Conservation (phyloP, 2,329 filamentous ascomycete species). For the Colletotrichum zoysiae region DNA sequence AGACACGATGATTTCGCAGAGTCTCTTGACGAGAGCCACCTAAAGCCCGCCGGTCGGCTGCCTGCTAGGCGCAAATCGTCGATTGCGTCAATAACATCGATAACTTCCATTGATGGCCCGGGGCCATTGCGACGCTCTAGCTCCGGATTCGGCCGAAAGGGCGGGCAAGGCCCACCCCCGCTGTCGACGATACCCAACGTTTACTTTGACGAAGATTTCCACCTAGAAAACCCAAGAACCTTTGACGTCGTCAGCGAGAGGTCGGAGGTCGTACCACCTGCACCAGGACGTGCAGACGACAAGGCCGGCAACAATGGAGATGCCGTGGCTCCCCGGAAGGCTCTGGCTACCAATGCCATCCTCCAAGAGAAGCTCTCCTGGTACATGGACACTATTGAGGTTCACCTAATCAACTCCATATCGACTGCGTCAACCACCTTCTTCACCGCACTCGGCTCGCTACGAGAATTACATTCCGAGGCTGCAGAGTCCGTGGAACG, state of each 20-base stretch:
- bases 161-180: constrained; percentile 81
- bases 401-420: constrained; percentile 96
- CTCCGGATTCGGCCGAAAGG: constrained; percentile 67
- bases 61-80: constrained; percentile 56
- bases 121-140: constrained; percentile 59
- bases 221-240: constrained; percentile 93
- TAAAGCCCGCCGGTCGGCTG: constrained; percentile 60
- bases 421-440: constrained; percentile 96
- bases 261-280: constrained; percentile 89
- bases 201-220: constrained; percentile 96
- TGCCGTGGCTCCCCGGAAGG: constrained; percentile 78
- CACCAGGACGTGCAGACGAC: constrained; percentile 66
- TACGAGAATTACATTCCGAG: constrained; percentile 92
- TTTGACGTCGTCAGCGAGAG: constrained; percentile 97
- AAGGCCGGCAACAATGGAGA: constrained; percentile 69
- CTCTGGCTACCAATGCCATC: constrained; percentile 95
- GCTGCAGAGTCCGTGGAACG: constrained; percentile 90
- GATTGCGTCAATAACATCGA: constrained; percentile 61
- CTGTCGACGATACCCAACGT: constrained; percentile 92
- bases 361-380: constrained; percentile 98
- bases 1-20: constrained; percentile 60
- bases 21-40: constrained; percentile 56
- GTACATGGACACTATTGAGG: constrained; percentile 99
- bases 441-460: constrained; percentile 91
- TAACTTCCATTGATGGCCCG: constrained; percentile 63